phyloP scores from a whole-genome alignment of 1,139 yeast species.

The Debaryomyces psychrophilus region DNA sequence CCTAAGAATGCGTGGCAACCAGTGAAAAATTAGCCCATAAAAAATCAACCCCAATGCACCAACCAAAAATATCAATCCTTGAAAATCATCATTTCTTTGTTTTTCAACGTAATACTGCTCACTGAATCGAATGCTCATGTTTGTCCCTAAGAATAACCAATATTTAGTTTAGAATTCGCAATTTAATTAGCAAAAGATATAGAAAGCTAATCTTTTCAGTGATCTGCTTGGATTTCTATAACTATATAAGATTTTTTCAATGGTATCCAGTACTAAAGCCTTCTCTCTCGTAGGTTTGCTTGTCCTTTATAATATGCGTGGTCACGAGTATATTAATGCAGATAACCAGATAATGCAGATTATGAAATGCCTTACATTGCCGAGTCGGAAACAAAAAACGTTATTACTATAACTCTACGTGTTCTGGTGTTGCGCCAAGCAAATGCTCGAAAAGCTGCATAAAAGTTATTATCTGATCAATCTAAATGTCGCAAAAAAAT shows the following conservation, averaged over 20 bases:
- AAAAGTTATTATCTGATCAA: neutral
- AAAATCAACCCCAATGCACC: conserved; percentile 29
- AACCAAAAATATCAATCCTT: conserved; percentile 39
- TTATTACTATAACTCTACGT: neutral
- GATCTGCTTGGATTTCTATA: neutral
- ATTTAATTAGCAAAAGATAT: too few species aligned
- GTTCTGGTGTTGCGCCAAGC: neutral
- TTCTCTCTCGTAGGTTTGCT: neutral
- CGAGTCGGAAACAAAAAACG: neutral
- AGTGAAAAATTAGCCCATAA: conserved; percentile 47
- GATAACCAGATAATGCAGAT: neutral
- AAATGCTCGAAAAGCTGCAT: neutral
- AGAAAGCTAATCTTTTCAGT: too few species aligned
- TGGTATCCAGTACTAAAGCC: neutral
- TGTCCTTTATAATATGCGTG: neutral
- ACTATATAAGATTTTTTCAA: neutral
- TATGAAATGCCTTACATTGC: neutral
- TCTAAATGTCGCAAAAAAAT: neutral
- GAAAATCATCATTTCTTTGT: conserved; percentile 36
- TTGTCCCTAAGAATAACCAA: neutral
- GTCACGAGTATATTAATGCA: neutral
- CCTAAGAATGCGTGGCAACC: conserved; percentile 37
- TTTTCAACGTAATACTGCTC: conserved; percentile 41
- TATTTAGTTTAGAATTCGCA: too few species aligned
- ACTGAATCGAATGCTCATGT: conserved; percentile 28